Percentiles rank a stretch among this genome's conserved stretches.
phyloP scores from a whole-genome alignment of 768 basidiomycete genomes.

The Xanthoconium stramineum region DNA sequence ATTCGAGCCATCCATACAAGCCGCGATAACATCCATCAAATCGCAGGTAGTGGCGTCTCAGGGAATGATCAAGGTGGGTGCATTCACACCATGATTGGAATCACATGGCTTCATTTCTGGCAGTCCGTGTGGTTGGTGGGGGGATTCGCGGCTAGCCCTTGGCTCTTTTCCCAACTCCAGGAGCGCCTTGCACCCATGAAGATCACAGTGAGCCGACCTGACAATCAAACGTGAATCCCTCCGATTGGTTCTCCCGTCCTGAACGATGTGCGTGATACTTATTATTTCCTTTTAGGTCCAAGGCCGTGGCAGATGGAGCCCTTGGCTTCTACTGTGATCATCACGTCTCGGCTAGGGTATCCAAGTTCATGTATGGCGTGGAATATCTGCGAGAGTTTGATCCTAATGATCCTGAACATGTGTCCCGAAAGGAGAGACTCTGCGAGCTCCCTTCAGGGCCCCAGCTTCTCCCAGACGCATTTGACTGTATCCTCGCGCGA shows the following conservation, averaged over 20 bases:
- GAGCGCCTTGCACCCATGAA: conserved; percentile 55
- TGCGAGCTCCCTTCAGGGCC: conserved; percentile 78
- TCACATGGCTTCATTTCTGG: conserved; percentile 9
- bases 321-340: conserved; percentile 85
- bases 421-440: conserved; percentile 57
- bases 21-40: conserved; percentile 66
- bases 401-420: conserved; percentile 61
- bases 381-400: conserved; percentile 73
- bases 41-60: conserved; percentile 66
- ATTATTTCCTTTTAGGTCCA: conserved; percentile 50
- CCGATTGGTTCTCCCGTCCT: conserved; percentile 4
- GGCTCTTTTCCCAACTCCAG: conserved; percentile 75
- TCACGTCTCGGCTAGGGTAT: conserved; percentile 77
- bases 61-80: conserved; percentile 59
- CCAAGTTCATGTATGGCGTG: conserved; percentile 80
- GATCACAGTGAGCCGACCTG: conserved; percentile 69
- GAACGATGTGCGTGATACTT: conserved; percentile 3
- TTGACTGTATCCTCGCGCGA: conserved; percentile 73
- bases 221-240: conserved; percentile 66
- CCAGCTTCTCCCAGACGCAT: conserved; percentile 74
- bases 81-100: background rate
- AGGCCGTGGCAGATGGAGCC: conserved; percentile 82
- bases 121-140: conserved; percentile 84
- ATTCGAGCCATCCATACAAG: conserved; percentile 77
- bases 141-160: conserved; percentile 80